These are phyloP conservation scores for Saccharomycopsis selenospora DNA, from an alignment of 805 yeast species.

Conservation along the genomic window DNA sequence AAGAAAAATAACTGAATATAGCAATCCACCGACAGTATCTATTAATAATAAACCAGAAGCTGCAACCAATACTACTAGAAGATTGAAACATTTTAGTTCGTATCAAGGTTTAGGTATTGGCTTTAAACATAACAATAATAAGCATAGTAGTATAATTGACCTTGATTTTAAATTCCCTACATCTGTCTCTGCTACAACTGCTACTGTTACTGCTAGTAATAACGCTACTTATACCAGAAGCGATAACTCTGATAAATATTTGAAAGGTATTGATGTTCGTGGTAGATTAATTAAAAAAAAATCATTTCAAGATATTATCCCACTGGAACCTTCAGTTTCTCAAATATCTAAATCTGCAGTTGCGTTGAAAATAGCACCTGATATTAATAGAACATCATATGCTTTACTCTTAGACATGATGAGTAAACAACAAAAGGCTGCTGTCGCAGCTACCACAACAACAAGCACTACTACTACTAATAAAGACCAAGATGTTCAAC, in stretches of 20 bases:
- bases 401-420: constrained; percentile 18
- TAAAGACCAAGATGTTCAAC: neutral
- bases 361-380: constrained; percentile 3
- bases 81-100: constrained; percentile 14
- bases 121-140: neutral
- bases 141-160: constrained; percentile 3
- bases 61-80: no score
- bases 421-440: constrained; percentile 8
- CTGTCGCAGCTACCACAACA: no score
- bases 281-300: neutral
- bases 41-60: neutral
- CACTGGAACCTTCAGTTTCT: constrained; percentile 8
- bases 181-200: constrained; percentile 1
- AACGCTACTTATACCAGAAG: neutral
- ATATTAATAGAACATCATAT: constrained; percentile 14
- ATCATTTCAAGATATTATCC: neutral
- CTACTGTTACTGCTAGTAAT: neutral
- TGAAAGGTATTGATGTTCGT: neutral
- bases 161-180: constrained; percentile 13
- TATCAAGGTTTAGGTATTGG: constrained; percentile 12
- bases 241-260: neutral
- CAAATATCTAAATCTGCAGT: constrained; percentile 12
- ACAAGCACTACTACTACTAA: neutral
- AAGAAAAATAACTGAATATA: neutral
- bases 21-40: neutral